phyloP scores from a whole-genome alignment of 106 monocot species.

The Allium fistulosum region DNA sequence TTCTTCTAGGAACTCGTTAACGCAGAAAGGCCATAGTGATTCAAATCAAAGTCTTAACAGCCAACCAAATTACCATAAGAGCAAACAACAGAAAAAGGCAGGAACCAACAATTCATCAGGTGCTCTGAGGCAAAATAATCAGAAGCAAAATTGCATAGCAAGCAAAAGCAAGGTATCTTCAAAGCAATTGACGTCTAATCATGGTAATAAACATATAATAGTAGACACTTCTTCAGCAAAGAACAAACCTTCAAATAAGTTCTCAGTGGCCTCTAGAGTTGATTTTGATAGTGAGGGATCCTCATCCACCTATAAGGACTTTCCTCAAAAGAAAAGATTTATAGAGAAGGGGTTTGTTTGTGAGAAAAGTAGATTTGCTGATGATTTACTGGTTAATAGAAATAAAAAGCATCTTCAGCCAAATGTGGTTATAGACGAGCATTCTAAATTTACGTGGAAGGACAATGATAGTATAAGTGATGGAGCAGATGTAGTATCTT shows the following conservation, averaged over 20 bases:
- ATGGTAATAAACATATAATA: not conserved
- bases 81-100: constrained; percentile 34
- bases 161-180: constrained; percentile 35
- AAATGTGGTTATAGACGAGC: constrained; percentile 41
- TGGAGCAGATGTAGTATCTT: constrained; percentile 50
- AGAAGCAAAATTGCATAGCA: constrained; percentile 55
- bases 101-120: constrained; percentile 22
- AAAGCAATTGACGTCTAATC: constrained; percentile 24
- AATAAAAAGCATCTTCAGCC: constrained; percentile 23
- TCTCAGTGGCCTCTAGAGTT: constrained; percentile 22
- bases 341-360: constrained; percentile 23
- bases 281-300: constrained; percentile 21
- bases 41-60: constrained; percentile 22
- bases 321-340: constrained; percentile 47
- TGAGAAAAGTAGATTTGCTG: constrained; percentile 12
- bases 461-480: constrained; percentile 25
- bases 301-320: constrained; percentile 34
- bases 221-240: constrained; percentile 32
- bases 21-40: constrained; percentile 24
- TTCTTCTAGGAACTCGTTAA: constrained; percentile 8
- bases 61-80: constrained; percentile 29
- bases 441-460: constrained; percentile 19
- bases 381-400: constrained; percentile 14
- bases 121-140: constrained; percentile 75
- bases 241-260: constrained; percentile 21